Conservation (phyloP, 805 yeast species). For the Candida mattraensis region DNA sequence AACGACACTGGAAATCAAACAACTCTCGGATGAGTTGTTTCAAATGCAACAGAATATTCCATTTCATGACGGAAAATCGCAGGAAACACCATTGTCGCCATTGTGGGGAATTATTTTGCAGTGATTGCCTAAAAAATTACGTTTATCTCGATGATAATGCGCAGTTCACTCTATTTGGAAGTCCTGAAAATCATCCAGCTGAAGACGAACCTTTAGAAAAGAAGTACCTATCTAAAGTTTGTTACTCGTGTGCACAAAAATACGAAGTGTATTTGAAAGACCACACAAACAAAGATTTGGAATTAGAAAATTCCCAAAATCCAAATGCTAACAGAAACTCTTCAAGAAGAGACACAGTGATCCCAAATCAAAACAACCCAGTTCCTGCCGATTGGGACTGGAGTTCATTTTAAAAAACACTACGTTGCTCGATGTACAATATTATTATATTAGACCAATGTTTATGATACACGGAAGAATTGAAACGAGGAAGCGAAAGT, state of each 20-base stretch:
- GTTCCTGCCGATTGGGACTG: conserved; percentile 42
- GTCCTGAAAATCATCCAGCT: conserved; percentile 15
- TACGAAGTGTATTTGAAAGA: conserved; percentile 35
- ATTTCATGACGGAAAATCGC: conserved; percentile 68
- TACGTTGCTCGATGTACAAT: conserved; percentile 1
- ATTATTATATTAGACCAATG: neutral
- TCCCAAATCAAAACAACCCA: conserved; percentile 17
- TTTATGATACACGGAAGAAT: conserved; percentile 4
- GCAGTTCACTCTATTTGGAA: conserved; percentile 36
- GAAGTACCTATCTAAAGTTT: conserved; percentile 36
- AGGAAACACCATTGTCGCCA: conserved; percentile 42
- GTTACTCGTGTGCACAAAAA: conserved; percentile 33
- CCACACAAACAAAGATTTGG: conserved; percentile 31
- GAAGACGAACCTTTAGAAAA: conserved; percentile 14
- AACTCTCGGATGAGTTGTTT: conserved; percentile 61
- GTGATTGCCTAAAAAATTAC: conserved; percentile 36
- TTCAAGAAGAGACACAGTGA: conserved; percentile 19
- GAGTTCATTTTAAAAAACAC: conserved; percentile 34
- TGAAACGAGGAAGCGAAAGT: neutral
- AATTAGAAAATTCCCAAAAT: conserved; percentile 22
- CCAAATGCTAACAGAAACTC: conserved; percentile 11
- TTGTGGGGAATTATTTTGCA: conserved; percentile 43
- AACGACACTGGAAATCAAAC: conserved; percentile 76
- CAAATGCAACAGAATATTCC: conserved; percentile 66
- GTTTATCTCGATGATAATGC: conserved; percentile 37